Evolutionary conservation across 352 stramenopile species (phyloP), one percentile per base, ranked within the genome.

Genomic region (Halophytophthora batemanensis): DNA sequence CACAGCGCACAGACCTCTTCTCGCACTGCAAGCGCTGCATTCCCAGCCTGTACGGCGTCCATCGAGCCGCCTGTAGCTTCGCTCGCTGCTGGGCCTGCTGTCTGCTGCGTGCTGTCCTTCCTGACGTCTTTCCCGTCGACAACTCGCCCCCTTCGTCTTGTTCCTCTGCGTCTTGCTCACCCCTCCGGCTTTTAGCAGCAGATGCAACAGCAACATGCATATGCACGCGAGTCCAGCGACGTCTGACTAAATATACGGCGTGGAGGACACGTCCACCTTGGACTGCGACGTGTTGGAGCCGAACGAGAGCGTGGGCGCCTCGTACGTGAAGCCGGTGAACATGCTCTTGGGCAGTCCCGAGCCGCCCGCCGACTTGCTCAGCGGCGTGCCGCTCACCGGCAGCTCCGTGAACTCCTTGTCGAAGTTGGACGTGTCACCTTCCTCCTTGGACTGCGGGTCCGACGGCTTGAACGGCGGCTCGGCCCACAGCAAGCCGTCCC

Each of bases 321-420:
- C 83, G 64, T 92, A 94, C 55, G 83, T 94, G 56, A 94, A 94
- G 56, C 81, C 81, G 51, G 70, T 86, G 54, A 94, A 94, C 83
- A 91, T 92, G 59, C 74, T 90, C 39, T 82, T 82, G 11, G 83
- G 80, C 13, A 93, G 50, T 8, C 69, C 74, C 3, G 71, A 84
- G 3, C 77, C 70, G 10, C 66, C 62, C 15, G 64, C 72, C 38
- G 77, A 86, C 62, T 82, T 84, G 54, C 83, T 94, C 55, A 92
- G 54, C 23, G 81, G 81, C 42, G 81, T 94, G 56, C 78, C 79
- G 19, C 66, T 87, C 50, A 94, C 81, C 1, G 87, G 87, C 56
- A 95, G 61, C 51, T 92, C 77, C 14, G 87, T 96, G 61, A 96
- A 96, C 59, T 95, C 82, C 51, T 74, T 81, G 66, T 96, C 87